Evolutionary conservation across 169 alveolate genomes (phyloP).

Genomic region (Plasmodium gonderi): DNA sequence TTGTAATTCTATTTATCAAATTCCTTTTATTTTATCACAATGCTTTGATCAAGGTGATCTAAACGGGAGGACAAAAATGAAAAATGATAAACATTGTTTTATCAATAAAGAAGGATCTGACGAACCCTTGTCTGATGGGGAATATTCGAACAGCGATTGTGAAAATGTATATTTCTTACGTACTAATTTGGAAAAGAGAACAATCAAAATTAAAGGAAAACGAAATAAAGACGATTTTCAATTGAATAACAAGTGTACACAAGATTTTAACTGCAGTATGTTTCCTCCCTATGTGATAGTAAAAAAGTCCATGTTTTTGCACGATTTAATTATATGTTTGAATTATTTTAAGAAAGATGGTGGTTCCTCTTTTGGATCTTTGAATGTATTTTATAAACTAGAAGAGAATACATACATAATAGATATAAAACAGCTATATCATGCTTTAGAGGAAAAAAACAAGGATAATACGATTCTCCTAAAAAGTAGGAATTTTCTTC

Average conservation of each 20-base stretch:
- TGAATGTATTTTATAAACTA: constrained; percentile 44
- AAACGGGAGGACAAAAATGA: not conserved
- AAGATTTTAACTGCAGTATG: not conserved
- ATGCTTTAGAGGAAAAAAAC: constrained; percentile 1
- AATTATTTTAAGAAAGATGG: constrained; percentile 21
- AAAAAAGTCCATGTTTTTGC: constrained; percentile 46
- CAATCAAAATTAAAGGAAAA: not conserved
- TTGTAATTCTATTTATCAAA: constrained; percentile 34
- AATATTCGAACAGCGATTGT: not conserved
- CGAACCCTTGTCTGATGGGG: not conserved
- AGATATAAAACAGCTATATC: constrained; percentile 35
- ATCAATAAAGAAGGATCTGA: not conserved
- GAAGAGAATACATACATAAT: constrained; percentile 42
- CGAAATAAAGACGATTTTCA: not conserved
- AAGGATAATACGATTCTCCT: not conserved
- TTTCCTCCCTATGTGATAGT: constrained; percentile 12
- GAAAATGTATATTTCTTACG: not conserved
- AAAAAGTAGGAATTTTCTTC: constrained; percentile 16
- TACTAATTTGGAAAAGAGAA: not conserved
- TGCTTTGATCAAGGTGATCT: constrained; percentile 1
- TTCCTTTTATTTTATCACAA: constrained; percentile 62
- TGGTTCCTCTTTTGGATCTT: not conserved
- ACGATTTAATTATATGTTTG: constrained; percentile 60
- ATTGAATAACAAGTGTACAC: not conserved
- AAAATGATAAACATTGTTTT: not conserved